Evolutionary conservation across 306 rosid genomes (phyloP).

Genomic region (Glycine latifolia): DNA sequence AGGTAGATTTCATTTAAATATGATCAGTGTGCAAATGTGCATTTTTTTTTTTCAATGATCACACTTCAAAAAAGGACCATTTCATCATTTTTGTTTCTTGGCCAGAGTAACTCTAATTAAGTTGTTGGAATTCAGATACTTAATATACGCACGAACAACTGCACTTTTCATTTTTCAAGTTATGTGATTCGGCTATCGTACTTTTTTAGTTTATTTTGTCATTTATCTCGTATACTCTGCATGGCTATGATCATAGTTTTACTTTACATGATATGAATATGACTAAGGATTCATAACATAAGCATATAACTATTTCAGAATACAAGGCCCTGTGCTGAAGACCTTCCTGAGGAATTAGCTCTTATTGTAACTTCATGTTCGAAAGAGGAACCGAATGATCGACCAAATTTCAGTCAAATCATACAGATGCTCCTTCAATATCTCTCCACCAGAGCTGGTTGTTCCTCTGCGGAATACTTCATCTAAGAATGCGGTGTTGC

Average conservation of each 20-base stretch:
- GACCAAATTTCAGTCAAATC: slow-evolving; percentile 79
- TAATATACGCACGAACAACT: not conserved
- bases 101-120: not conserved
- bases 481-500: slow-evolving; percentile 73
- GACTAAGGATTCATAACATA: not conserved
- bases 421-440: slow-evolving; percentile 79
- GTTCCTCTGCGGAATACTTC: slow-evolving; percentile 51
- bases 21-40: no score
- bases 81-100: not conserved
- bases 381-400: slow-evolving; percentile 80
- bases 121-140: not conserved
- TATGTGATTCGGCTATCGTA: not conserved
- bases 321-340: slow-evolving; percentile 79
- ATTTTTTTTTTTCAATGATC: not conserved
- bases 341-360: slow-evolving; percentile 76
- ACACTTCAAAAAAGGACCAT: slow-evolving; percentile 7
- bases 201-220: not conserved
- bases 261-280: not conserved
- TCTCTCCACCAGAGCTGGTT: slow-evolving; percentile 58
- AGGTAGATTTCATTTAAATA: no score
- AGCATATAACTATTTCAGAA: slow-evolving; percentile 59
- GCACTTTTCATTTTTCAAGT: not conserved
- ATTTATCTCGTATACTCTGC: not conserved
- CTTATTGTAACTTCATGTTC: slow-evolving; percentile 80
- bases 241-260: not conserved